Evolutionary conservation across 2,329 filamentous ascomycete genomes (phyloP), one percentile per base, ranked within the genome.

Genomic region (Xylaria arbuscula): DNA sequence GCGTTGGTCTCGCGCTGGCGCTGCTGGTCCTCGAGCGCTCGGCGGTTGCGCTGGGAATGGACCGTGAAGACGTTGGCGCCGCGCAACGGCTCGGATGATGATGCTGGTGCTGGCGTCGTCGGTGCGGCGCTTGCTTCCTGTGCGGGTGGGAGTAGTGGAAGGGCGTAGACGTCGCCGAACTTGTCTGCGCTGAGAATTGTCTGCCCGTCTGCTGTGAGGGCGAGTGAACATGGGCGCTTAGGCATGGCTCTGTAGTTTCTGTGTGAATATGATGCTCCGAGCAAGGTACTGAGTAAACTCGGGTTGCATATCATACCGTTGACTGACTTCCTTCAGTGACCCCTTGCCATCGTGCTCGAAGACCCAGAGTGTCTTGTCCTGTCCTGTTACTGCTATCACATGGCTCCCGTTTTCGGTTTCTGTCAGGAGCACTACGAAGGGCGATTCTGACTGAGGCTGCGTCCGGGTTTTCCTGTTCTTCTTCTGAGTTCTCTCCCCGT

Each of bases 111-210:
- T 28, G 77, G 75, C 11, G 56, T 32, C 11, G 50, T 32, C 22
- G 67, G 36, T 4, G 13, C 54, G 34, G 64, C 13, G 47, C 59
- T 62, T 19, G 61, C 60, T 45, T 59, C 62, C 38, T 36, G 50
- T 45, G 17, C 40, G 34, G 50, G 65, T 59, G 15, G 76, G 53
- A 93, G 78, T 2, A 98, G 84, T 15, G 96, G 95, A 8, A 99
- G 81, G 11, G 92, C 88, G 81, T 97, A 98, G 69, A 98, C 95
- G 79, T 99, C 96, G 72, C 96, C 96, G 76, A 98, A 98, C 80
- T 99, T 99, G 83, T 99, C 96, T 61, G 90, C 95, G 70, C 89
- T 90, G 66, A 98, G 81, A 70, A 99, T 93, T 9, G 89, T 92
- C 51, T 86, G 84, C 70, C 88, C 86, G 77, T 94, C 90, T 47